A percentile compares a stretch with the other conserved stretches of the same genome.
Conservation (phyloP, 768 basidiomycete species). For the Pleurotus tuoliensis region DNA sequence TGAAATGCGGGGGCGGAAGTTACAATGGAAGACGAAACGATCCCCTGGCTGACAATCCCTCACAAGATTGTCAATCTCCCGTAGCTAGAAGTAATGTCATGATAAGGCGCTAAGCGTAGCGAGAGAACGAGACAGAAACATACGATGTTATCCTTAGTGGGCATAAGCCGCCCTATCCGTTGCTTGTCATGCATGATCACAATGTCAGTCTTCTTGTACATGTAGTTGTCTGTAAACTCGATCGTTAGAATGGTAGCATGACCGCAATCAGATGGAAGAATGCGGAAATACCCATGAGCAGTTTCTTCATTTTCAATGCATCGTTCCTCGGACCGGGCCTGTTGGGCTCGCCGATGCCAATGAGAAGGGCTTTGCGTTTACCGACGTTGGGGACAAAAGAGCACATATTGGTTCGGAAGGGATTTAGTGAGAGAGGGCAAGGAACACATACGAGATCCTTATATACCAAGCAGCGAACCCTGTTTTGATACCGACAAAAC, state of each 20-base stretch:
- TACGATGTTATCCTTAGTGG: constrained; percentile 44
- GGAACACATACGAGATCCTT: no score
- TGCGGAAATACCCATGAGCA: constrained; percentile 31
- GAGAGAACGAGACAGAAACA: constrained; percentile 11
- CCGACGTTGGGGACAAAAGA: background rate
- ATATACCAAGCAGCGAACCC: no score
- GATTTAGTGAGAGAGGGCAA: background rate
- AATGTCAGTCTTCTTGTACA: constrained; percentile 35
- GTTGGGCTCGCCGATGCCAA: background rate
- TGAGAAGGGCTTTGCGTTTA: background rate
- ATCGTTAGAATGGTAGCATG: background rate
- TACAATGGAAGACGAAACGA: constrained; percentile 57
- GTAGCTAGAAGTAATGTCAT: constrained; percentile 24
- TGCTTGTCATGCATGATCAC: constrained; percentile 41
- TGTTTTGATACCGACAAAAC: no score
- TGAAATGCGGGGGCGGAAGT: constrained; percentile 11
- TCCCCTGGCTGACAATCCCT: constrained; percentile 41
- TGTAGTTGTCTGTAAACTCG: constrained; percentile 28
- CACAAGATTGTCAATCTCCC: constrained; percentile 41
- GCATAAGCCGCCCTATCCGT: constrained; percentile 24
- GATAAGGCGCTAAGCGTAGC: background rate
- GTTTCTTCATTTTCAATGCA: constrained; percentile 25
- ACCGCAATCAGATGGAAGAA: background rate
- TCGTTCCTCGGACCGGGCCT: constrained; percentile 34
- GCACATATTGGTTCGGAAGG: background rate